Percentiles rank a stretch among this genome's conserved stretches.
phyloP scores from a whole-genome alignment of 1,284 basidiomycete genomes.

The Leccinum solheimii region DNA sequence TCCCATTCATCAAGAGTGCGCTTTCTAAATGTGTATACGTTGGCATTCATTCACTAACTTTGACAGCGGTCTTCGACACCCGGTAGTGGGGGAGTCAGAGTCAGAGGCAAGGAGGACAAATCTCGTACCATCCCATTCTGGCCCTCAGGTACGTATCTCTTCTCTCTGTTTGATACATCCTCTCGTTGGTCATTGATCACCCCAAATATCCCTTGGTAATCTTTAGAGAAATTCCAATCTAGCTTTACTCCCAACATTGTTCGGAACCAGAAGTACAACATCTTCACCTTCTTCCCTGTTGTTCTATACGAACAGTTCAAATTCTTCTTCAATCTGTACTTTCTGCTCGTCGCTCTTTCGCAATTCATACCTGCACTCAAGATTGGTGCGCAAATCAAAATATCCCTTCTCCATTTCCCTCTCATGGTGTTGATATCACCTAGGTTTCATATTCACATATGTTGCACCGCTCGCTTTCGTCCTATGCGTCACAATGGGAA shows the following conservation, averaged over 20 bases:
- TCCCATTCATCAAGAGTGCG: slow-evolving; percentile 27
- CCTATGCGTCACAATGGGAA: slow-evolving; percentile 93
- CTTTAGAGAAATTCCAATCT: slow-evolving; percentile 64
- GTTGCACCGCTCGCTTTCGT: slow-evolving; percentile 96
- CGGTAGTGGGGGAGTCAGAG: slow-evolving; percentile 31
- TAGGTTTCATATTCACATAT: slow-evolving; percentile 95
- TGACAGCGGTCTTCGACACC: slow-evolving; percentile 36
- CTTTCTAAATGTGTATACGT: background rate
- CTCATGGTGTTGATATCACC: background rate
- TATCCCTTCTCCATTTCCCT: background rate
- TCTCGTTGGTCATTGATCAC: slow-evolving; percentile 1
- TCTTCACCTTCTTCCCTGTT: slow-evolving; percentile 91
- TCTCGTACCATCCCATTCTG: slow-evolving; percentile 78
- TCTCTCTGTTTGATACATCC: background rate
- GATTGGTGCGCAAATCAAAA: slow-evolving; percentile 64
- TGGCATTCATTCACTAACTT: slow-evolving; percentile 1
- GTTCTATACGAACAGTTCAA: slow-evolving; percentile 99
- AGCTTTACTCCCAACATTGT: slow-evolving; percentile 84
- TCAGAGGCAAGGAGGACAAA: slow-evolving; percentile 53
- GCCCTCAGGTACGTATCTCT: slow-evolving; percentile 56
- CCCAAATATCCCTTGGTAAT: background rate
- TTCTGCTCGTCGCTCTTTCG: slow-evolving; percentile 93
- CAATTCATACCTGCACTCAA: slow-evolving; percentile 96
- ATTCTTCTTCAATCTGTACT: slow-evolving; percentile 99
- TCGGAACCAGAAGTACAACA: slow-evolving; percentile 97